These are phyloP conservation scores for Helichrysum umbraculigerum DNA, from an alignment of 129 eudicot genomes.

Conservation along the genomic window DNA sequence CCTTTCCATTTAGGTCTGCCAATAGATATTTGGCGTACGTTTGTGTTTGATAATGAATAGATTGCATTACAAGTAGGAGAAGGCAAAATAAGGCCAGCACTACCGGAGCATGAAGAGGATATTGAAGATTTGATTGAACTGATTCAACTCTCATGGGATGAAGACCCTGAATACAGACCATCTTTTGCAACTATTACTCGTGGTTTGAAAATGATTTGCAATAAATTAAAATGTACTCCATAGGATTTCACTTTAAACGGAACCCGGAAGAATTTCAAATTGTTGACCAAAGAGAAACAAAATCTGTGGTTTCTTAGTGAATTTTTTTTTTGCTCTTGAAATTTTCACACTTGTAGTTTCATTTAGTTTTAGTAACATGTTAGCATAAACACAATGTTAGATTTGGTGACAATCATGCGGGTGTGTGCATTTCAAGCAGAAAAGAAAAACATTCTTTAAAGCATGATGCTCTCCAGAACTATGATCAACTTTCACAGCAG, in stretches of 20 bases:
- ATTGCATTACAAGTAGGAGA: slow-evolving; percentile 70
- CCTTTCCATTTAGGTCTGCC: neutral
- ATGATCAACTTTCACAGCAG: too few species aligned
- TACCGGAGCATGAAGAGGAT: slow-evolving; percentile 39
- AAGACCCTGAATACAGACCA: slow-evolving; percentile 57
- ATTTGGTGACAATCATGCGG: too few species aligned
- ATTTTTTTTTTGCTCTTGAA: neutral
- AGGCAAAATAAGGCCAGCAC: slow-evolving; percentile 62
- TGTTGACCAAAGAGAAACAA: neutral
- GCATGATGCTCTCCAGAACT: too few species aligned
- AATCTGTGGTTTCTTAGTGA: neutral
- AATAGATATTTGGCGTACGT: slow-evolving; percentile 11
- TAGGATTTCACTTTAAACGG: neutral
- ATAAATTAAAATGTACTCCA: slow-evolving; percentile 11
- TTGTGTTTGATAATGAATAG: slow-evolving; percentile 32
- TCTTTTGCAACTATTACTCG: slow-evolving; percentile 54
- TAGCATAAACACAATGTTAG: neutral
- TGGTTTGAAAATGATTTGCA: slow-evolving; percentile 38
- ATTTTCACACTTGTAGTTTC: neutral
- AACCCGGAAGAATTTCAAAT: slow-evolving; percentile 9
- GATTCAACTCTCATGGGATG: slow-evolving; percentile 57
- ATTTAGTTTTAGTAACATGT: neutral
- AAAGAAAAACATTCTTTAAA: too few species aligned
- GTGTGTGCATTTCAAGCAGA: too few species aligned
- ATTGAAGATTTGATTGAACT: slow-evolving; percentile 48